Evolutionary conservation across 805 yeast species (phyloP).

Genomic region (Debaryomyces hansenii): DNA sequence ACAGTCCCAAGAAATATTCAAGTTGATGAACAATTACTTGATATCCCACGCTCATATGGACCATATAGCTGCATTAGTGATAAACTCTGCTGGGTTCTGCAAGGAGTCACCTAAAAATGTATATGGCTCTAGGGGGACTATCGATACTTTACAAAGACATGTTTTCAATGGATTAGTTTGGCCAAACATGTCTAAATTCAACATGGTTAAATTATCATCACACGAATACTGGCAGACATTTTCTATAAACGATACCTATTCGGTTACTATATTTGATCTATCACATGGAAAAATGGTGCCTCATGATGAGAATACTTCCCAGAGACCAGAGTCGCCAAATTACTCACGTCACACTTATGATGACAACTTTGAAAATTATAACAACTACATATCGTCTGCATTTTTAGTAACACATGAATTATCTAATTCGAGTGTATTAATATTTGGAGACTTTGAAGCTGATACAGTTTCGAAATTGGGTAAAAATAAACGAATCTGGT

Average conservation of each 20-base stretch:
- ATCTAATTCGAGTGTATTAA: conserved; percentile 42
- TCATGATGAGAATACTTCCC: no score
- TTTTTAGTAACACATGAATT: conserved; percentile 48
- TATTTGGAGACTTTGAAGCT: conserved; percentile 86
- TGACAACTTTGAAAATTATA: not conserved
- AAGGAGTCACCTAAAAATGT: conserved; percentile 38
- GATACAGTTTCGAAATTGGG: conserved; percentile 48
- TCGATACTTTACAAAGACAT: conserved; percentile 50
- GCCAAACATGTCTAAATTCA: conserved; percentile 62
- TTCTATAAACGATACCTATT: conserved; percentile 17
- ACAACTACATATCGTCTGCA: conserved; percentile 39
- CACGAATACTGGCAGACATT: conserved; percentile 12
- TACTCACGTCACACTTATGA: not conserved
- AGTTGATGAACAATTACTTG: conserved; percentile 43
- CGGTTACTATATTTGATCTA: conserved; percentile 7
- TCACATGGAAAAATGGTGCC: conserved; percentile 6
- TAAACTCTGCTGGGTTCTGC: conserved; percentile 64
- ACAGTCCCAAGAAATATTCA: conserved; percentile 30
- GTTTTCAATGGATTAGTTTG: conserved; percentile 76
- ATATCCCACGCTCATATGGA: conserved; percentile 86
- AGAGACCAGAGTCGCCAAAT: not conserved
- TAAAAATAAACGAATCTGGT: conserved; percentile 55
- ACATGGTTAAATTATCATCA: conserved; percentile 21
- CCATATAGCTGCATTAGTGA: conserved; percentile 66
- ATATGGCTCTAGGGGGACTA: conserved; percentile 55